These are phyloP conservation scores for Diaporthe batatas DNA, from an alignment of 2,329 filamentous ascomycete genomes.

Conservation along the genomic window DNA sequence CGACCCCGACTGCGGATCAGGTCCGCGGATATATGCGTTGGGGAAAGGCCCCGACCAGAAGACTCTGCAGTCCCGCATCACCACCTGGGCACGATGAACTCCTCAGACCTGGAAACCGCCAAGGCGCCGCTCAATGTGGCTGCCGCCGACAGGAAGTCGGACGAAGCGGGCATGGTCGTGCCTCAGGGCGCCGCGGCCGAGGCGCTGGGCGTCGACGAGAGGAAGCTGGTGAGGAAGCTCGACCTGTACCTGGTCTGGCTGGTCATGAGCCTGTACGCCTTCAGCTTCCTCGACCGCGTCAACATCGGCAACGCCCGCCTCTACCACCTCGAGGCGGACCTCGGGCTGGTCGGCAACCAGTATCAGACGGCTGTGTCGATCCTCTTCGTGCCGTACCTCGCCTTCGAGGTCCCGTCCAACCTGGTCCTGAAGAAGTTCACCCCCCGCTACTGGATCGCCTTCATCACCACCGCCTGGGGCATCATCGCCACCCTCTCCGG, in stretches of 20 bases:
- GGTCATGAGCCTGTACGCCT: conserved; percentile 78
- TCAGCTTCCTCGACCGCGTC: conserved; percentile 80
- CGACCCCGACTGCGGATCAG: conserved; percentile 1
- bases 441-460: conserved; percentile 73
- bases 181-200: not conserved
- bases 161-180: conserved; percentile 21
- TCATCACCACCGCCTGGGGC: conserved; percentile 76
- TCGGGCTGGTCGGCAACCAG: conserved; percentile 72
- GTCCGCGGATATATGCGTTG: not conserved
- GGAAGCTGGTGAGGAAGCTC: conserved; percentile 73
- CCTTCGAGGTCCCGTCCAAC: conserved; percentile 75
- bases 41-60: not conserved
- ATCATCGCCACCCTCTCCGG: conserved; percentile 79
- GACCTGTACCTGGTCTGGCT: conserved; percentile 75
- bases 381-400: conserved; percentile 74
- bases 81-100: conserved; percentile 15
- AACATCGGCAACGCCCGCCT: conserved; percentile 81
- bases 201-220: conserved; percentile 55
- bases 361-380: conserved; percentile 78
- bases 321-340: conserved; percentile 73
- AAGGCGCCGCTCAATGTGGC: conserved; percentile 18
- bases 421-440: conserved; percentile 73
- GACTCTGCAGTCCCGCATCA: not conserved
- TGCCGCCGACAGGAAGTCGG: conserved; percentile 4
- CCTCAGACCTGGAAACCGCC: conserved; percentile 1